These are phyloP conservation scores for Dianthus caryophyllus DNA, from an alignment of 148 eudicot genomes.

Conservation along the genomic window DNA sequence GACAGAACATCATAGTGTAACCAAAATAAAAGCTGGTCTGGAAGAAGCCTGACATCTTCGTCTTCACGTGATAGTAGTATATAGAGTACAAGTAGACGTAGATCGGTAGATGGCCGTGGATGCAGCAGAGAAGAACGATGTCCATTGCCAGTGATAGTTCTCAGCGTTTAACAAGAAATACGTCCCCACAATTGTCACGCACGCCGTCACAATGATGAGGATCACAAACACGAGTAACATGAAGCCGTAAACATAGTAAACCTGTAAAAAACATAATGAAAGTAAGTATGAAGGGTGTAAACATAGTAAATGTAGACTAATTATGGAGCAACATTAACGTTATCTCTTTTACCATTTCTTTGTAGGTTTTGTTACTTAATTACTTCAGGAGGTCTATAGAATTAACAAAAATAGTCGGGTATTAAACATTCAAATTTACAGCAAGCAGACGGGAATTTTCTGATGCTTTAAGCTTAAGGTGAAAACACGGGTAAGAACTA, in stretches of 20 bases:
- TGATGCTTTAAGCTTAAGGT: neutral
- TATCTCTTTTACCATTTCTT: neutral
- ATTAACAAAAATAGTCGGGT: neutral
- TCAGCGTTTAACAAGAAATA: conserved; percentile 96
- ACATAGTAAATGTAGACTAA: too few species aligned
- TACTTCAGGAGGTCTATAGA: neutral
- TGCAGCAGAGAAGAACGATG: conserved; percentile 87
- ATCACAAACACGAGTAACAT: conserved; percentile 91
- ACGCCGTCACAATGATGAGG: conserved; percentile 79
- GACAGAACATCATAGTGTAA: conserved; percentile 80
- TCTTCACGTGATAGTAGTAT: conserved; percentile 84
- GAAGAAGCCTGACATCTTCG: conserved; percentile 96
- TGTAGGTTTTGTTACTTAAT: neutral
- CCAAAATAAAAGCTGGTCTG: conserved; percentile 99
- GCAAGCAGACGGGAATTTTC: too few species aligned
- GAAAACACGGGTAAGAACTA: neutral
- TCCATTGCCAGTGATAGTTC: conserved; percentile 98
- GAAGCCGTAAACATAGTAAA: conserved; percentile 89
- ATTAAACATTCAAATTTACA: too few species aligned
- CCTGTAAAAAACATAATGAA: conserved; percentile 44
- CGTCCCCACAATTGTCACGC: conserved; percentile 95
- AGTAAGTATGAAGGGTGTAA: conserved; percentile 8
- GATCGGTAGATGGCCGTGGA: conserved; percentile 79
- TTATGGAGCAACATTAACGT: neutral
- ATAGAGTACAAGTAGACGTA: conserved; percentile 86